Evolutionary conservation across 2,329 filamentous ascomycete genomes (phyloP).

Genomic region (Zymoseptoria ardabiliae): DNA sequence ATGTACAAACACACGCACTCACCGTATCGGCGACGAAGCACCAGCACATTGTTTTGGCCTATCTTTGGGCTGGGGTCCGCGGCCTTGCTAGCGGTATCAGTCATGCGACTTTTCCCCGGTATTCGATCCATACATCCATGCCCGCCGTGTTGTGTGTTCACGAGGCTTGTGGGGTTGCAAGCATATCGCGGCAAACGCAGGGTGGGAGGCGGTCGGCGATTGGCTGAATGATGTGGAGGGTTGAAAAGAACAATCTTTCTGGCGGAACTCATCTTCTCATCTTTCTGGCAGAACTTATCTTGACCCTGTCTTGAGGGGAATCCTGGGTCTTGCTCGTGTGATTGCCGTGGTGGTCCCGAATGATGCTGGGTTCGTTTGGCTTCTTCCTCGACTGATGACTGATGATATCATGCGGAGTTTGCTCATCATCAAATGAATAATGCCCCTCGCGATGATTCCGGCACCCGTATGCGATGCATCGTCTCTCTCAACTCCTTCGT

Average conservation of each 20-base stretch:
- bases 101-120: background rate
- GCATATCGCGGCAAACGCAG: background rate
- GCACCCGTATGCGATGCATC: too few relatives aligned
- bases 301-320: too few relatives aligned
- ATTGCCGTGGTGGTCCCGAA: too few relatives aligned
- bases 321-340: too few relatives aligned
- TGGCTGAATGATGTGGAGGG: background rate
- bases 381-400: too few relatives aligned
- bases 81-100: background rate
- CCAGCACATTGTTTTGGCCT: background rate
- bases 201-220: background rate
- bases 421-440: too few relatives aligned
- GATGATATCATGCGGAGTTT: too few relatives aligned
- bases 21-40: background rate
- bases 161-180: background rate
- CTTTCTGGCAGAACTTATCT: too few relatives aligned
- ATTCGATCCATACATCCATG: background rate
- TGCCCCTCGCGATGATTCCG: too few relatives aligned
- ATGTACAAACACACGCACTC: background rate
- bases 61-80: background rate
- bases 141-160: background rate
- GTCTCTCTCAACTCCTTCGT: too few relatives aligned
- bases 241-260: background rate
- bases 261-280: background rate
- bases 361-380: too few relatives aligned